Percentiles rank a stretch among this genome's conserved stretches.
phyloP scores from a whole-genome alignment of 805 yeast genomes.

The Maudiozyma pseudohumilis region DNA sequence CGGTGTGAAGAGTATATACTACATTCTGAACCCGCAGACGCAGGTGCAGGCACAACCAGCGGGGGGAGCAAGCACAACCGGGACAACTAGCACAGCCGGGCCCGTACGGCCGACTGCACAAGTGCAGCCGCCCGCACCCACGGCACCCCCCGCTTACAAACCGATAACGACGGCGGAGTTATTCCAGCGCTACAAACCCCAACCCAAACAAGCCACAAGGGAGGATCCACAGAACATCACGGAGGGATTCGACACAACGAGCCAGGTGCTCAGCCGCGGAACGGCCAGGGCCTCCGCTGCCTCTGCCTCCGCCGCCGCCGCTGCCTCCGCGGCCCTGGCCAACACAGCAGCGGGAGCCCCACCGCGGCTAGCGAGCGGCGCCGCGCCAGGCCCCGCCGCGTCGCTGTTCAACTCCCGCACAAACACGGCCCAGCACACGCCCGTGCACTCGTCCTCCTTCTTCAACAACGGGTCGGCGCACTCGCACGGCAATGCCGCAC shows the following conservation, averaged over 20 bases:
- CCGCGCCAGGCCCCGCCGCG: too few species aligned
- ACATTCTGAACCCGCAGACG: constrained; percentile 19
- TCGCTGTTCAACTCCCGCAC: constrained; percentile 2
- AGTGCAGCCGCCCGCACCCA: background rate
- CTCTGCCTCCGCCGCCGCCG: too few species aligned
- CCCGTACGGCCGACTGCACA: too few species aligned
- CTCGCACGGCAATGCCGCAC: constrained; percentile 1
- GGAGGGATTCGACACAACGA: constrained; percentile 21
- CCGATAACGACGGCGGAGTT: background rate
- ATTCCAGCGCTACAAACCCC: constrained; percentile 2
- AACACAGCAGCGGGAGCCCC: background rate
- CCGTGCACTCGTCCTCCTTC: background rate
- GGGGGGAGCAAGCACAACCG: too few species aligned
- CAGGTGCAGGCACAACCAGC: too few species aligned
- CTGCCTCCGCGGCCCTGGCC: background rate
- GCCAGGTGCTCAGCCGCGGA: too few species aligned
- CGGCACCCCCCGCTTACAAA: background rate
- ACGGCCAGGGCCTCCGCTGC: constrained; percentile 7
- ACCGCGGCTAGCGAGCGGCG: constrained; percentile 1
- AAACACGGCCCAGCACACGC: background rate
- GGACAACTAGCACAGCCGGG: too few species aligned
- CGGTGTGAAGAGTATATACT: constrained; percentile 28
- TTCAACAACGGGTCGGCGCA: too few species aligned
- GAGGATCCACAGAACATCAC: constrained; percentile 17
- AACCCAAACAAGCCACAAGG: constrained; percentile 3